Percentiles rank a stretch among this genome's conserved stretches.
phyloP scores from a whole-genome alignment of 108 stramenopile genomes.

The Hondaea fermentalgiana region DNA sequence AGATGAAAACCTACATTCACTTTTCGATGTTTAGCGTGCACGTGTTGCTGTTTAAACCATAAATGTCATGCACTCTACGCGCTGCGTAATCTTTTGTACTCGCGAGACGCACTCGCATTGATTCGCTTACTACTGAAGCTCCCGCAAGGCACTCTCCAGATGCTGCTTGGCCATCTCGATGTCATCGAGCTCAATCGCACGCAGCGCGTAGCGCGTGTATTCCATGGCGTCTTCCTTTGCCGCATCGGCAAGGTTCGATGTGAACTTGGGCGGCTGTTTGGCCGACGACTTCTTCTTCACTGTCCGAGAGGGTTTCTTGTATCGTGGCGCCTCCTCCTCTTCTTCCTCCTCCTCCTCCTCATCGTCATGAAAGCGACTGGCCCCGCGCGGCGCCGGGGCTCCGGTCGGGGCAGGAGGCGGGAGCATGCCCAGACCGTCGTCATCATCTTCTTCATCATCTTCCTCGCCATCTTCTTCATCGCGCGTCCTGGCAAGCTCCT shows the following conservation, averaged over 20 bases:
- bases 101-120: neutral
- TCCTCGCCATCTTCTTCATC: conserved; percentile 52
- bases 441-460: neutral
- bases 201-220: neutral
- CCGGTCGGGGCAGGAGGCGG: neutral
- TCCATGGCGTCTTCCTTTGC: neutral
- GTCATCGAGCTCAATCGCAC: neutral
- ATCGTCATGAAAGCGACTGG: neutral
- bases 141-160: neutral
- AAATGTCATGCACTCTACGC: neutral
- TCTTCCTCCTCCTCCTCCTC: neutral
- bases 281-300: neutral
- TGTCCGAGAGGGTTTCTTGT: neutral
- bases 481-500: conserved; percentile 36
- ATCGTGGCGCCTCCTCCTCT: neutral
- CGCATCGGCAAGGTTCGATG: neutral
- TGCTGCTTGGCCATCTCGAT: neutral
- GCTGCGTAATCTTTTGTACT: neutral
- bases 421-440: neutral
- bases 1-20: conserved; percentile 35
- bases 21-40: conserved; percentile 21
- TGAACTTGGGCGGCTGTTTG: neutral
- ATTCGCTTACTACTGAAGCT: neutral
- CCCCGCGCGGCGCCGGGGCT: neutral
- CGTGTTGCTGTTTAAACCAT: conserved; percentile 13